These are phyloP conservation scores for Scytalidium lignicola DNA, from an alignment of 2,329 filamentous ascomycete genomes.

Conservation along the genomic window DNA sequence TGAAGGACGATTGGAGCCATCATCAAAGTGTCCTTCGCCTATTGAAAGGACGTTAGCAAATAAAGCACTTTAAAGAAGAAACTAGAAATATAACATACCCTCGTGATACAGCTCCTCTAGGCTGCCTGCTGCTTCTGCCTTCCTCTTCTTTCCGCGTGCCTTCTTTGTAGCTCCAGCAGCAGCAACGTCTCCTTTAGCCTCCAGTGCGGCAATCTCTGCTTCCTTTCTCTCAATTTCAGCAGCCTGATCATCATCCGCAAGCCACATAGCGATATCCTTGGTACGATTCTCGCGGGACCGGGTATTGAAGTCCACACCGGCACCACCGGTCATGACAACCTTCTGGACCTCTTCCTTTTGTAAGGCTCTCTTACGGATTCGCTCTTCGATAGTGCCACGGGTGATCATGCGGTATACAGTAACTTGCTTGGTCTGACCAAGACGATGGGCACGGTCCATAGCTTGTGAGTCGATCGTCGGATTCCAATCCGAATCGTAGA, in stretches of 20 bases:
- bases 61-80: constrained; percentile 12
- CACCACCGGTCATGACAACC: constrained; percentile 88
- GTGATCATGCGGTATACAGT: constrained; percentile 98
- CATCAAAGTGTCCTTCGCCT: constrained; percentile 97
- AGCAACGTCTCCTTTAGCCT: constrained; percentile 47
- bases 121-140: constrained; percentile 53
- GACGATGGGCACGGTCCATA: constrained; percentile 97
- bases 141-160: constrained; percentile 56
- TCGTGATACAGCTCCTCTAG: constrained; percentile 99
- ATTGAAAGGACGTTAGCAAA: constrained; percentile 27
- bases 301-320: constrained; percentile 93
- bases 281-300: constrained; percentile 86
- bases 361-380: constrained; percentile 91
- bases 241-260: constrained; percentile 94
- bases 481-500: constrained; percentile 99
- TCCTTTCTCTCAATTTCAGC: constrained; percentile 91
- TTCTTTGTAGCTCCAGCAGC: constrained; percentile 54
- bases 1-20: constrained; percentile 72
- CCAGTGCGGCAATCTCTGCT: constrained; percentile 65
- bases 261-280: constrained; percentile 98
- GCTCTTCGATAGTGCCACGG: constrained; percentile 92
- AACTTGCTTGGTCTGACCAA: constrained; percentile 92
- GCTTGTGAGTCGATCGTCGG: constrained; percentile 97
- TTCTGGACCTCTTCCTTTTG: constrained; percentile 99
- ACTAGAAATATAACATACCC: constrained; percentile 57